These are phyloP conservation scores for Apiospora hydei DNA, from an alignment of 2,329 filamentous ascomycete genomes.

Conservation along the genomic window DNA sequence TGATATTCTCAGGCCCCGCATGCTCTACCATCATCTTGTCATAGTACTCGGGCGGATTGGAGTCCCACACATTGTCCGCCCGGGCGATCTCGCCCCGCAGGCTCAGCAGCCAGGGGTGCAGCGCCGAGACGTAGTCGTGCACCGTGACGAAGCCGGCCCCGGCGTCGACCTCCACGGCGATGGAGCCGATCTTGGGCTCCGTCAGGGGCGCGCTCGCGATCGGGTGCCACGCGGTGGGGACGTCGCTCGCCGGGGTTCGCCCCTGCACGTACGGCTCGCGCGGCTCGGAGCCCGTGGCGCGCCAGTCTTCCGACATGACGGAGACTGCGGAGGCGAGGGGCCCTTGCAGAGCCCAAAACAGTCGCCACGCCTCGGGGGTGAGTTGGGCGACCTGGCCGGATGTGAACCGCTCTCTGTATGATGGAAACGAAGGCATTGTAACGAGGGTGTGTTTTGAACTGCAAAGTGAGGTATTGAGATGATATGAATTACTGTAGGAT, in stretches of 20 bases:
- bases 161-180: background rate
- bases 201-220: background rate
- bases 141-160: conserved; percentile 11
- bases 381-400: background rate
- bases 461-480: too few relatives aligned
- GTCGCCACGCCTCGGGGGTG: background rate
- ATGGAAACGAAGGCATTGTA: background rate
- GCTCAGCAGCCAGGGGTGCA: conserved; percentile 24
- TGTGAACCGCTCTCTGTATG: background rate
- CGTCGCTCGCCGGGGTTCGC: background rate
- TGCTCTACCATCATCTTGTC: background rate
- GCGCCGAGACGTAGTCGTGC: conserved; percentile 24
- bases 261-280: background rate
- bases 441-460: too few relatives aligned
- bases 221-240: background rate
- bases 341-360: background rate
- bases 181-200: conserved; percentile 21
- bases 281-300: background rate
- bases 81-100: background rate
- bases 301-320: conserved; percentile 3
- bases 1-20: background rate
- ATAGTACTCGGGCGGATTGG: background rate
- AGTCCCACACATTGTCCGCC: background rate
- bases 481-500: too few relatives aligned
- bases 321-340: background rate